Conservation (phyloP, 805 yeast species). For the Kluyveromyces lactis region DNA sequence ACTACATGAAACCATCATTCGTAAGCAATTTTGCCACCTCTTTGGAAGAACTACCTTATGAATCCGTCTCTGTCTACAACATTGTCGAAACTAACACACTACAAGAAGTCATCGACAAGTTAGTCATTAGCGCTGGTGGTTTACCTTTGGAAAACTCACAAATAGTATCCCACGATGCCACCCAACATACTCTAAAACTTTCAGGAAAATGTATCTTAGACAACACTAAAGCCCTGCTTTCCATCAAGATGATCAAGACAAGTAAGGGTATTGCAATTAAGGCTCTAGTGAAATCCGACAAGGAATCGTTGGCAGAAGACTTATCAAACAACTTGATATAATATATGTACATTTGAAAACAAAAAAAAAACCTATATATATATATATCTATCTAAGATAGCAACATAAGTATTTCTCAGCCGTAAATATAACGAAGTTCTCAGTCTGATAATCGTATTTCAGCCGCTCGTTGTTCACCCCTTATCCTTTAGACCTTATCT, state of each 20-base stretch:
- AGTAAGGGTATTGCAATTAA: conserved; percentile 44
- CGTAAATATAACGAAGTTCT: no score
- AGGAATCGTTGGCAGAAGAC: conserved; percentile 27
- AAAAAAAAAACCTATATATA: no score
- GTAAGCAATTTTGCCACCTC: conserved; percentile 65
- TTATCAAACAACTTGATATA: conserved; percentile 23
- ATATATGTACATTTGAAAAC: neutral
- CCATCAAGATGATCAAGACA: conserved; percentile 47
- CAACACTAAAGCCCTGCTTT: conserved; percentile 38
- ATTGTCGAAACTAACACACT: conserved; percentile 41
- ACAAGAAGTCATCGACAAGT: conserved; percentile 48
- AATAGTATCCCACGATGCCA: conserved; percentile 45
- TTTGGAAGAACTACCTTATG: conserved; percentile 65
- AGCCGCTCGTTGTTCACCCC: no score
- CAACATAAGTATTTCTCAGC: no score
- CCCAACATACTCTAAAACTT: conserved; percentile 63
- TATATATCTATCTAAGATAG: no score
- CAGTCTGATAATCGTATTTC: no score
- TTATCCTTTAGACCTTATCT: no score
- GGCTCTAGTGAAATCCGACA: conserved; percentile 51
- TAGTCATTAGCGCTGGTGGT: conserved; percentile 49
- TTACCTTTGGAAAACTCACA: conserved; percentile 71
- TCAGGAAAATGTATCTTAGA: conserved; percentile 58
- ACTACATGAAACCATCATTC: conserved; percentile 69
- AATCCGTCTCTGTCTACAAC: conserved; percentile 59